Evolutionary conservation across 2,329 filamentous ascomycete species (phyloP), one percentile per base, ranked within the genome.

Genomic region (Fusarium humuli): DNA sequence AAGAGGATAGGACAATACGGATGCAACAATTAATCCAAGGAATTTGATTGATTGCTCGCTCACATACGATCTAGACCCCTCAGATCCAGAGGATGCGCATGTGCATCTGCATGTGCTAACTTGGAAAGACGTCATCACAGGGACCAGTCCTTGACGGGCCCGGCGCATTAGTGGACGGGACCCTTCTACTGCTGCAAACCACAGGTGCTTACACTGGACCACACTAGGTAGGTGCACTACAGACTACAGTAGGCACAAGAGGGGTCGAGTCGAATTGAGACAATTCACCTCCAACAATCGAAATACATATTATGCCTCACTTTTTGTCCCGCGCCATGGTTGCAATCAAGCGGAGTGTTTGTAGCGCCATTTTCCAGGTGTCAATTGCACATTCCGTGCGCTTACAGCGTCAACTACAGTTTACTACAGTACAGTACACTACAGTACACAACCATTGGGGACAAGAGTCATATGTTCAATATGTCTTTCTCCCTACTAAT

Each of bases 61-160:
- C 55, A 45, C 46, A 41, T 6, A 30, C 49, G 57, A 71, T 71
- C 69, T 69, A 71, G 69, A 71, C 62, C 49, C 32, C 23, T 48
- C 59, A 30, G 48, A 41, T 52, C 54, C 46, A 45, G 27, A 40
- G 52, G 22, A 29, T 47, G 44, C 40, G 16, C 45, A 52, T 27
- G 49, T 41, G 49, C 32, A 52, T 41, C 18, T 37, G 34, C 34
- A 37, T 30, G 29, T 52, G 23, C 32, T 52, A 52, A 23, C n/a
- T 27, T n/a, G 9, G n/a, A 53, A 69, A 59, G 65, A 71, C 69
- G 68, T 71, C 69, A 71, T 71, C 65, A 66, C 57, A 60, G 41
- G 53, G 42, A 14, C 42, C 40, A 34, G 46, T 44, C 47, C 34
- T 45, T 62, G 47, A 61, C 40, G 41, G 52, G 27, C 10, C 27